phyloP scores from a whole-genome alignment of 257 asterid species.

The Mitragyna speciosa region DNA sequence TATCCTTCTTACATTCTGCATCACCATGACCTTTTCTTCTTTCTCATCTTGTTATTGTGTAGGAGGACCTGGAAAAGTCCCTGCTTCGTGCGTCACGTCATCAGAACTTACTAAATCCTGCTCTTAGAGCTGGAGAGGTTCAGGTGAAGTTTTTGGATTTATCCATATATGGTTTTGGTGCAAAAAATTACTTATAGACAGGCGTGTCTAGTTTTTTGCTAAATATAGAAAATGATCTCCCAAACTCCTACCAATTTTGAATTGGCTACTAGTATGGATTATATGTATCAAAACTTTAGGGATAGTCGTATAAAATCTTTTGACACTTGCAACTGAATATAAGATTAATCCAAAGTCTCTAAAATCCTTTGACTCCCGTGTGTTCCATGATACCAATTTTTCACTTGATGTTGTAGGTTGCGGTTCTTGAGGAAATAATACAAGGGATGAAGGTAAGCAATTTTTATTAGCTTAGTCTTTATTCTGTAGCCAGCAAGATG shows the following conservation, averaged over 20 bases:
- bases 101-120: constrained; percentile 66
- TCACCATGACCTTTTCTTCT: not conserved
- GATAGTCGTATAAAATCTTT: not conserved
- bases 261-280: not conserved
- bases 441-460: constrained; percentile 81
- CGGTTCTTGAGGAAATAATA: constrained; percentile 80
- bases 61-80: constrained; percentile 89
- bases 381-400: not conserved
- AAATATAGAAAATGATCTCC: not conserved
- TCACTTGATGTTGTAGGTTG: constrained; percentile 52
- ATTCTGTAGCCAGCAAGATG: not conserved
- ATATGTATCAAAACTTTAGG: not conserved
- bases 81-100: constrained; percentile 64
- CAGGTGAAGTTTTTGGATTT: constrained; percentile 44
- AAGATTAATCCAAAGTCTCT: not conserved
- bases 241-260: not conserved
- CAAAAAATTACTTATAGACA: not conserved
- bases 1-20: not conserved
- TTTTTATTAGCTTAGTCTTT: not conserved
- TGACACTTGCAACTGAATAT: not conserved
- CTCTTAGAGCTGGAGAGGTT: constrained; percentile 61
- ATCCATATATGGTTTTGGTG: too few relatives aligned
- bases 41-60: constrained; percentile 15
- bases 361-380: not conserved
- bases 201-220: not conserved